Evolutionary conservation across 164 flowering plant species (phyloP).

Genomic region (Stephania yunnanensis): DNA sequence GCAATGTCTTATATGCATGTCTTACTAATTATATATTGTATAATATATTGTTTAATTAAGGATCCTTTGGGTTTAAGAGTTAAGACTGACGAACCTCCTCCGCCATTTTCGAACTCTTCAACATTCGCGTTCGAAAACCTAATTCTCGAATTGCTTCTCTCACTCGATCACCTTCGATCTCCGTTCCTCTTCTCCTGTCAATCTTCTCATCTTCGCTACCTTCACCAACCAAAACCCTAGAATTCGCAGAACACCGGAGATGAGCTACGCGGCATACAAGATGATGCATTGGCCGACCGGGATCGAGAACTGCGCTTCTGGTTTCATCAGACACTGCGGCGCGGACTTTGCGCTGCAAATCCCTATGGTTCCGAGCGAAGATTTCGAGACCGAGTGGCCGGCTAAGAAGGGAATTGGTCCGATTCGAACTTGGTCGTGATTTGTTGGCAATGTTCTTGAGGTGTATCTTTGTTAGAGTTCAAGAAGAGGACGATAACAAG

Average conservation of each 20-base stretch:
- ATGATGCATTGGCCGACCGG: slow-evolving; percentile 97
- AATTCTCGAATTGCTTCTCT: not conserved
- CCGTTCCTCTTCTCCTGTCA: not conserved
- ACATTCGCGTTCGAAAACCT: not conserved
- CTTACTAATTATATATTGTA: too few species aligned
- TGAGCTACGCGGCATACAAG: slow-evolving; percentile 94
- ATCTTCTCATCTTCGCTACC: not conserved
- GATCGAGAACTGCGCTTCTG: slow-evolving; percentile 83
- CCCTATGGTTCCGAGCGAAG: slow-evolving; percentile 46
- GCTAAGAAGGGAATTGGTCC: slow-evolving; percentile 51
- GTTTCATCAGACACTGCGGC: slow-evolving; percentile 67
- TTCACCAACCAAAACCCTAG: slow-evolving; percentile 11
- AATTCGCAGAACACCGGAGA: slow-evolving; percentile 14
- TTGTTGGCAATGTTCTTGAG: slow-evolving; percentile 78
- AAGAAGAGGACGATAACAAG: slow-evolving; percentile 47
- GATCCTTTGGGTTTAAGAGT: slow-evolving; percentile 3
- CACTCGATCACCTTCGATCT: not conserved
- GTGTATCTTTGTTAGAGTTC: slow-evolving; percentile 65
- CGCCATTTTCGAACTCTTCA: not conserved
- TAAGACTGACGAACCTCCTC: not conserved
- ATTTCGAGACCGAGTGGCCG: slow-evolving; percentile 65
- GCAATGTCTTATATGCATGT: too few species aligned
- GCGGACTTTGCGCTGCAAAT: slow-evolving; percentile 45
- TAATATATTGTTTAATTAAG: too few species aligned
- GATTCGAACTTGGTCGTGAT: slow-evolving; percentile 66